Conservation (phyloP, 1,284 basidiomycete species). For the Irpex lacteus region DNA sequence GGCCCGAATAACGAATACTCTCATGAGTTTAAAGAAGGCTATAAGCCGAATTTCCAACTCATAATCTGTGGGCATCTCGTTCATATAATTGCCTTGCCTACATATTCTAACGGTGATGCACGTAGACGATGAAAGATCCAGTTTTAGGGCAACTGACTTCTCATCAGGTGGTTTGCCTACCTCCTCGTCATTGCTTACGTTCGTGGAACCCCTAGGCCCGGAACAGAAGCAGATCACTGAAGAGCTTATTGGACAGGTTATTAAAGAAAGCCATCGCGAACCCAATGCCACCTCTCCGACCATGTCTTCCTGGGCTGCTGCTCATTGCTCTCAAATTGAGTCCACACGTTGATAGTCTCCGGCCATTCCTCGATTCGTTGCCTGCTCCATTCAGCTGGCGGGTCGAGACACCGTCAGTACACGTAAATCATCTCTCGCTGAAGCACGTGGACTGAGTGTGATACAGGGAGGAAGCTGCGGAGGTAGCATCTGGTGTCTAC, state of each 20-base stretch:
- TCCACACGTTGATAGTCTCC: slow-evolving; percentile 26
- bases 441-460: not conserved
- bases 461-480: slow-evolving; percentile 27
- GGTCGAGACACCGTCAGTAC: slow-evolving; percentile 28
- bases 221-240: not conserved
- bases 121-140: slow-evolving; percentile 23
- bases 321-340: slow-evolving; percentile 31
- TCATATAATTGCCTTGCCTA: not conserved
- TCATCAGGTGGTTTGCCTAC: slow-evolving; percentile 24
- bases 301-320: slow-evolving; percentile 30
- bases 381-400: slow-evolving; percentile 35
- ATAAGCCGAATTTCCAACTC: slow-evolving; percentile 21
- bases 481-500: slow-evolving; percentile 30
- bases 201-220: slow-evolving; percentile 5
- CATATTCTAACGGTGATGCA: not conserved
- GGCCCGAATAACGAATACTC: slow-evolving; percentile 7
- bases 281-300: slow-evolving; percentile 30
- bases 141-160: slow-evolving; percentile 16
- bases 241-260: slow-evolving; percentile 17
- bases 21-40: slow-evolving; percentile 13
- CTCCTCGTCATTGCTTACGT: slow-evolving; percentile 29
- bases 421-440: not conserved
- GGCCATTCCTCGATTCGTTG: slow-evolving; percentile 36
- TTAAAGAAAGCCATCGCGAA: slow-evolving; percentile 32
- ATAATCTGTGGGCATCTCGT: slow-evolving; percentile 28